Evolutionary conservation across 2,329 filamentous ascomycete genomes (phyloP), one percentile per base, ranked within the genome.

Genomic region (Talaromyces verruculosus): DNA sequence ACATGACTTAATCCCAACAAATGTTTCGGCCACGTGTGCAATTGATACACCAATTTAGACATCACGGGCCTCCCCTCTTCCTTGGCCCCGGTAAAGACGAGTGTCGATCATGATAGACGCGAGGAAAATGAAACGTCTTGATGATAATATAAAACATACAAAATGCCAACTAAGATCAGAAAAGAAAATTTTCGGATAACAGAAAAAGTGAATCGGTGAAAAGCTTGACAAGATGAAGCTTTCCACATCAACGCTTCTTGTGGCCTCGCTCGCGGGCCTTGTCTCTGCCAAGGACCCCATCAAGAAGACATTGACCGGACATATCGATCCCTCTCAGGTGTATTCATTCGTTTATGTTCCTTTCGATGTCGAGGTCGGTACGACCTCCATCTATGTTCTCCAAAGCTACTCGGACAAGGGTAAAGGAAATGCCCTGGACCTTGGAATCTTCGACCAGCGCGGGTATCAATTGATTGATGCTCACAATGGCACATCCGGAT

Each of bases 321-420:
- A 70, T 65, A 68, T 70, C 41, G 60, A 70, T 28, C 58, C 68
- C 6, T 67, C 68, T 30, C 39, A 71, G 49, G 65, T 72, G 41
- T 67, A 70, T 49, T 67, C 67, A 39, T 72, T 70, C 60, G 69
- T 71, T 57, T 72, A 72, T 55, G 70, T 58, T 13, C 65, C 66
- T 49, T 71, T 72, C 60, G 49, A 67, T 45, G 70, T 72, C 5
- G 63, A 65, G n/a, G 43, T 61, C 33, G 68, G 67, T 17, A 65
- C 65, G 3, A 70, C 68, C 4, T 71, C 70, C 13, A 67, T 71
- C 47, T 68, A 61, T 60, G 70, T 72, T 17, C 49, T 68, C 30
- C 69, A 72, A 55, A 68, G 67, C 49, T 71, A 71, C 67, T 68
- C 69, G 2, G 47, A 61, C 55, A 68, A 67, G 53, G 65, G 64